Evolutionary conservation across 495 filamentous ascomycete genomes (phyloP).

Genomic region (Opeltia flavorubescens): DNA sequence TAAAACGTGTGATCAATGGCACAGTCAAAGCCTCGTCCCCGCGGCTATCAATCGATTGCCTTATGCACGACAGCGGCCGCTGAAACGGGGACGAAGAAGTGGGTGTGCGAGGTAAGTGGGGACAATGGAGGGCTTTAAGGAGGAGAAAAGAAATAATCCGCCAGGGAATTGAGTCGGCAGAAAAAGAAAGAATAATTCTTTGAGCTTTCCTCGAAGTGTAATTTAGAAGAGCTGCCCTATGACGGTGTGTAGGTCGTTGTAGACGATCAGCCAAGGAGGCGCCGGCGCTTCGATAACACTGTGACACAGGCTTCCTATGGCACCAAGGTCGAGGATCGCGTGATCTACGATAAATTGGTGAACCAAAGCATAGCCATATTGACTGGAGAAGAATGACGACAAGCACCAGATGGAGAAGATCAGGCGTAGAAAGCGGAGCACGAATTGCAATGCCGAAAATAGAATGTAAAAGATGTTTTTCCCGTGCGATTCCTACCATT

Average conservation of each 20-base stretch:
- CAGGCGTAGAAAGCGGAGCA: not conserved
- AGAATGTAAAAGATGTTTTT: constrained; percentile 1
- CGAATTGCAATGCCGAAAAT: constrained; percentile 2
- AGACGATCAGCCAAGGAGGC: constrained; percentile 11
- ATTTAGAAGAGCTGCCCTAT: not conserved
- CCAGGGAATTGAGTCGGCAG: too few species aligned
- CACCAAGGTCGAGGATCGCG: not conserved
- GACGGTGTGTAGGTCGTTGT: not conserved
- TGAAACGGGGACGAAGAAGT: not conserved
- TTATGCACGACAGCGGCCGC: not conserved
- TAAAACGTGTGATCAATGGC: not conserved
- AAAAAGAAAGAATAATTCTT: not conserved
- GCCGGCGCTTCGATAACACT: constrained; percentile 13
- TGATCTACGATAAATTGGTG: not conserved
- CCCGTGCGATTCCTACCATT: too few species aligned
- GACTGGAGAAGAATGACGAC: constrained; percentile 2
- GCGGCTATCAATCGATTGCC: not conserved
- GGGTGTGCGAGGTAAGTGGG: constrained; percentile 2
- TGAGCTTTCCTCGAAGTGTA: not conserved
- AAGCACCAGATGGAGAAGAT: not conserved
- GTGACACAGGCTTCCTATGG: constrained; percentile 1
- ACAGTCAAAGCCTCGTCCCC: not conserved
- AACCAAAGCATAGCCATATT: not conserved
- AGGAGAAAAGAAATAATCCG: not conserved
- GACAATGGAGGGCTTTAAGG: not conserved